phyloP scores from a whole-genome alignment of 768 basidiomycete genomes.

The Phanerochaete sordida region DNA sequence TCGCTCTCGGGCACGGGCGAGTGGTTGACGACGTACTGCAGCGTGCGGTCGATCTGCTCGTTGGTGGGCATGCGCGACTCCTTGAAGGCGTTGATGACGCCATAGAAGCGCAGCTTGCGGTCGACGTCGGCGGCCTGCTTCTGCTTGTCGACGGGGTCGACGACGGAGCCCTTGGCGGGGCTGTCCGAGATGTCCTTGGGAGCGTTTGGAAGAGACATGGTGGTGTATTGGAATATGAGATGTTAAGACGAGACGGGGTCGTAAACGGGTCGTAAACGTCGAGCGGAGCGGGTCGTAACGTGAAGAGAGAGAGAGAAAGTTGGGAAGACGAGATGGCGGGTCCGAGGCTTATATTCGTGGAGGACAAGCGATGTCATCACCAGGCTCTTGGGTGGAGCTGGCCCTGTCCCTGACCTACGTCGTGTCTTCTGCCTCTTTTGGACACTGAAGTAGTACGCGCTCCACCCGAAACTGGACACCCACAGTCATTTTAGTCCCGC shows the following conservation, averaged over 20 bases:
- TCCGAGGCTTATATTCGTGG: background rate
- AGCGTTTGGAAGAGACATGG: constrained; percentile 67
- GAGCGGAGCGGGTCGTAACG: background rate
- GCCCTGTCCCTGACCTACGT: background rate
- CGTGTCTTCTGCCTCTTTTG: background rate
- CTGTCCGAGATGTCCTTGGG: constrained; percentile 57
- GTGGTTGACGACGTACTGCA: constrained; percentile 59
- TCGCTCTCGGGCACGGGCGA: constrained; percentile 59
- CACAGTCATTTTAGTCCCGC: background rate
- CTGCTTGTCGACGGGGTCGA: constrained; percentile 58
- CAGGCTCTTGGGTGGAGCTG: background rate
- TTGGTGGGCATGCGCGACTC: constrained; percentile 79
- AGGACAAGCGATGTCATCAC: background rate
- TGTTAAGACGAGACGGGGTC: background rate
- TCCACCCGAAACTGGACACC: background rate
- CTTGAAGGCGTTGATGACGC: constrained; percentile 77
- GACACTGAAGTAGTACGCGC: background rate
- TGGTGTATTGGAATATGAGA: constrained; percentile 3
- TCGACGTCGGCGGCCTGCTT: constrained; percentile 72
- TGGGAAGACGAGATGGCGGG: background rate
- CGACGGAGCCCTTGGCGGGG: constrained; percentile 57
- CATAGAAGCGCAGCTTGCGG: constrained; percentile 81
- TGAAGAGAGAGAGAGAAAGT: background rate
- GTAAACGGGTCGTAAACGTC: background rate
- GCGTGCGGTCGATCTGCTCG: constrained; percentile 68